These are phyloP conservation scores for Blastomyces emzantsi DNA, from an alignment of 2,329 filamentous ascomycete genomes.

Conservation along the genomic window DNA sequence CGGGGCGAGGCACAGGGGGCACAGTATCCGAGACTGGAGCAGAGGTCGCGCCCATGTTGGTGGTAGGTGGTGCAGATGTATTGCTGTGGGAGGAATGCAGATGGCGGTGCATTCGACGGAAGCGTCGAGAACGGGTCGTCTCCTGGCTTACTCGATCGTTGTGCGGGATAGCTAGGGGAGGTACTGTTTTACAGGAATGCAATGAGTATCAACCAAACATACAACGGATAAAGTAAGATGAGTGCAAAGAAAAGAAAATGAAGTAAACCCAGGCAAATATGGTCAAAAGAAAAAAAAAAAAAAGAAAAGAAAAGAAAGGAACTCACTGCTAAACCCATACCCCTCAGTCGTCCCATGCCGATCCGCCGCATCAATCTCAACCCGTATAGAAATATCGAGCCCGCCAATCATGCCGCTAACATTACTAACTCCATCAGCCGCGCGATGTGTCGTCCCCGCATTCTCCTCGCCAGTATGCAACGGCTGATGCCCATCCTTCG, in stretches of 20 bases:
- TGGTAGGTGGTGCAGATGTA: not conserved
- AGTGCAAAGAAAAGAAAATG: not conserved
- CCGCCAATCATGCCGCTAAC: slow-evolving; percentile 33
- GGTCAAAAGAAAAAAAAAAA: not conserved
- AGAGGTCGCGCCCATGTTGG: not conserved
- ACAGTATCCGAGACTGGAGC: not conserved
- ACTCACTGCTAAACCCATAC: slow-evolving; percentile 43
- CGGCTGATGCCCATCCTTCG: slow-evolving; percentile 58
- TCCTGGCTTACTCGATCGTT: not conserved
- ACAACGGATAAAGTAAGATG: not conserved
- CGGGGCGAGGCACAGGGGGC: not conserved
- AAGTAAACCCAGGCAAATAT: not conserved
- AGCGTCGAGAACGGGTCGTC: not conserved
- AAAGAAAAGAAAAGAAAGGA: not conserved
- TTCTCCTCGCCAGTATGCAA: slow-evolving; percentile 68
- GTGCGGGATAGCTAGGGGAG: not conserved
- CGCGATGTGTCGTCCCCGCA: slow-evolving; percentile 69
- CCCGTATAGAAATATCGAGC: slow-evolving; percentile 38
- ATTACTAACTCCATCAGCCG: slow-evolving; percentile 46
- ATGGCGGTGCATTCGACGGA: not conserved
- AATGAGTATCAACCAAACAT: not conserved
- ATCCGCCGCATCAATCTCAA: slow-evolving; percentile 40
- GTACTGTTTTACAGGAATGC: not conserved
- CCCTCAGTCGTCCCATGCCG: slow-evolving; percentile 36
- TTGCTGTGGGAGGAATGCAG: slow-evolving; percentile 2